Base-by-base conservation (phyloP, 1,284 basidiomycete species). In the Moesziomyces sp. region DNA sequence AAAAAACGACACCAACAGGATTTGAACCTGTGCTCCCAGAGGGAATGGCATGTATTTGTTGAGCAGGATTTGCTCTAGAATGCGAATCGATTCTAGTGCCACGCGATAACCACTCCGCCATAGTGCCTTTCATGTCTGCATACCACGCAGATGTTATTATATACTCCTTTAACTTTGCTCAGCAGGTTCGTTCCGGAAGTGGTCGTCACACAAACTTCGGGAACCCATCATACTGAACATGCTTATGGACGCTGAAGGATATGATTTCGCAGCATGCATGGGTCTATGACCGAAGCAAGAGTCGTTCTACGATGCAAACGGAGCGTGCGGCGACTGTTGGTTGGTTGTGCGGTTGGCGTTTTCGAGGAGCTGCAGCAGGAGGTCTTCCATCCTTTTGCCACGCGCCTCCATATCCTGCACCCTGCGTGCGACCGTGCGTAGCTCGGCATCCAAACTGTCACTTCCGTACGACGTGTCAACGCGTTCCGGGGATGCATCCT, bases 81-180 rank as follows among this genome's bases (percentile, higher is more conserved):
- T 60, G 38, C 23, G 9, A 8, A 30, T 18, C 1, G 46, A 60
- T 66, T 66, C 64, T 66, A 66, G 64, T 66, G 64, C 64, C 64
- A 67, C 64, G 64, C 64, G 64, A 67, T 67, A 67, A 67, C 64
- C 64, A 67, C 64, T 67, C 64, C 64, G 64, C 64, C 64, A 67
- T 52, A 67, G 64, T 49, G 64, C 64, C 64, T 57, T 60, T 5
- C 38, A 52, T 52, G 26, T 13, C 14, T 7, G 3, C 18, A 4
- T n/a, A 14, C 0, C 16, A 3, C 18, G 11, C 9, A 23, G 24
- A 19, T 38, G 35, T 2, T 1, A 16, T 0, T 7, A 38, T 38
- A 13, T 3, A 38, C n/a, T 30, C 28, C 6, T 24, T 24, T 3
- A 3, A 24, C 3, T 24, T 24, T 24, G 3, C 6, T 24, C 24